Evolutionary conservation across 2,329 filamentous ascomycete species (phyloP), one percentile per base, ranked within the genome.

Genomic region (Aspergillus unguis): DNA sequence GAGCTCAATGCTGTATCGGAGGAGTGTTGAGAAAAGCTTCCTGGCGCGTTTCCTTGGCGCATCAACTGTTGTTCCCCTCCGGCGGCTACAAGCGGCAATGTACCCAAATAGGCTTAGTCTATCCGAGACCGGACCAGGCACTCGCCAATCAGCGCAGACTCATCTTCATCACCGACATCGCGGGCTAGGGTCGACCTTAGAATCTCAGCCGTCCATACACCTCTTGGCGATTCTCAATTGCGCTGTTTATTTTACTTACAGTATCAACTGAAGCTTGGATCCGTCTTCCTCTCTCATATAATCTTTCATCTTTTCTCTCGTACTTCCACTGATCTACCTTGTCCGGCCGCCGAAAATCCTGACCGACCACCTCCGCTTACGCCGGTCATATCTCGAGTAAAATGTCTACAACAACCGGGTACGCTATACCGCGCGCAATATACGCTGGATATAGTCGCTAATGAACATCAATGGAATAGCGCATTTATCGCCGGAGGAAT

Each of bases 401-500:
- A 38, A 83, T 83, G 81, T 74, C 81, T 43, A 83, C 80, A 56
- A 84, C 77, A 50, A 69, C 73, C 57, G 77, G 77, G 77, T 79
- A 66, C 56, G 70, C 48, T 45, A 3, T 40, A 28, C 7, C 6
- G 4, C n/a, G 26, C 26, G 33, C 1, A 9, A 37, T 6, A 7
- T n/a, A 26, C 32, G 1, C 17, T 17, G 17, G 17, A 17, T 17
- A 17, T 17, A 17, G 17, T 17, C 17, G 17, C 17, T 17, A 17
- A 17, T 17, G 17, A 17, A 17, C 17, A 17, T 17, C 17, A 26
- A 33, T 42, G 25, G 17, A 31, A 44, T 48, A 84, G 92, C 62
- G 90, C 91, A 57, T 99, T 99, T 79, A 85, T 97, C 66, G 92
- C 94, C 52, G 94, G 94, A 70, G 94, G 94, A 70, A 88, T 99